Base-by-base conservation (phyloP, 805 yeast species). In the Schizosaccharomyces octosporus region DNA sequence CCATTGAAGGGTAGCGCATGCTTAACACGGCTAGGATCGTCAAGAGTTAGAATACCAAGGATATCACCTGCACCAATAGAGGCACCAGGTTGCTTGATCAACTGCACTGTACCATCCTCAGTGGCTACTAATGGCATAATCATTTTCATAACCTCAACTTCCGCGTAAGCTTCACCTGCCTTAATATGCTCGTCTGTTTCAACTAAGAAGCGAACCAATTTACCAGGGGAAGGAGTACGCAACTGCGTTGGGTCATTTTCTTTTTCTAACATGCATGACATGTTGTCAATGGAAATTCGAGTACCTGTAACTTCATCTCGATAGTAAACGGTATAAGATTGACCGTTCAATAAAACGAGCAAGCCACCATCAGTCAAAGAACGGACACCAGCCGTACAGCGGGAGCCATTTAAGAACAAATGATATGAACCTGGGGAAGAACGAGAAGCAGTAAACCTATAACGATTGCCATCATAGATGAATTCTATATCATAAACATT, bases 91-190 rank as follows among this genome's bases (percentile, higher is more conserved):
- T 93, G 98, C 73, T 93, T 90, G 70, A 93, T 81, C 55, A 88
- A 76, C 75, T 90, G 97, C 61, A 89, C 86, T 63, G 79, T 77
- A 78, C 99, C 99, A 68, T 85, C 84, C 72, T 90, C 98, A 72
- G 83, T 87, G 24, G 97, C 90, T 69, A 89, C 76, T 68, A 93
- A 79, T 60, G 98, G 97, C 97, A 93, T 93, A 74, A 89, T 88
- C 98, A 93, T 93, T 74, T 93, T 93, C 99, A 93, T 93, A 66
- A 93, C 98, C 75, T 93, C 99, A 63, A 93, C 96, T 75, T 93
- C 98, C 54, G 98, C 98, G 69, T 81, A 94, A 58, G 97, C 83
- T 74, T 90, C 95, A 64, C 97, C 97, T 63, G 93, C 82, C 61
- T 73, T 74, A 67, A 93, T 80, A 69, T 90, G 97, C 65, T 90